Percentiles rank a stretch among this genome's conserved stretches.
phyloP scores from a whole-genome alignment of 2,329 filamentous ascomycete genomes.

The Pseudonectria buxi region DNA sequence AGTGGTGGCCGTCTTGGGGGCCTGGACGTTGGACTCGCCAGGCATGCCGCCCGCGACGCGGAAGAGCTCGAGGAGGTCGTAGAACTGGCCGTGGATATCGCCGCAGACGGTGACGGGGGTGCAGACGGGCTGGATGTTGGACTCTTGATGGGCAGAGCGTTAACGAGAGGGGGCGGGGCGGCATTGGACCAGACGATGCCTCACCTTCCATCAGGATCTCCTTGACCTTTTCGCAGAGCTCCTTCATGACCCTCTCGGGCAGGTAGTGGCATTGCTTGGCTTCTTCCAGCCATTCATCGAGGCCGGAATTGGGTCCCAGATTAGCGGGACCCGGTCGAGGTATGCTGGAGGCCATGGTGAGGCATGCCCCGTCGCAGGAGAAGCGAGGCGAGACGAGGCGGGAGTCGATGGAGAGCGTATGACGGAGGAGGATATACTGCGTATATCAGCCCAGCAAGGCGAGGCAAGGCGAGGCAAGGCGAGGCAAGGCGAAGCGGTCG shows the following conservation, averaged over 20 bases:
- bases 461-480: no score
- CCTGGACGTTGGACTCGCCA: conserved; percentile 65
- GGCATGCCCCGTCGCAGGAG: conserved; percentile 19
- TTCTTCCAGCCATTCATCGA: conserved; percentile 94
- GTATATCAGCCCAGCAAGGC: conserved; percentile 19
- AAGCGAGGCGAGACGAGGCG: conserved; percentile 8
- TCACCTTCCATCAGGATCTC: conserved; percentile 96
- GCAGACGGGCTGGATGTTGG: conserved; percentile 96
- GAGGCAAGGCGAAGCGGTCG: conserved; percentile 16
- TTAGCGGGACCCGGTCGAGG: conserved; percentile 89
- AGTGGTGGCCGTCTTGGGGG: conserved; percentile 60
- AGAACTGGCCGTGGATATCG: conserved; percentile 98
- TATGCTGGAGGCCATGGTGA: conserved; percentile 43
- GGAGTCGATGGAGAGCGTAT: conserved; percentile 8
- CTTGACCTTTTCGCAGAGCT: conserved; percentile 97
- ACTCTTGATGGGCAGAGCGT: conserved; percentile 53
- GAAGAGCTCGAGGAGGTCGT: conserved; percentile 94
- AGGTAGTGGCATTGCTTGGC: conserved; percentile 97
- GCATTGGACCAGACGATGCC: conserved; percentile 5
- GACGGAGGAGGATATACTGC: neutral
- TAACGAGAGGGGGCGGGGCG: conserved; percentile 8
- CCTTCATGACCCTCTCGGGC: conserved; percentile 95
- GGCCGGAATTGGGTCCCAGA: conserved; percentile 72
- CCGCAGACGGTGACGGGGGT: conserved; percentile 96
- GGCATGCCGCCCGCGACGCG: conserved; percentile 96